Base-by-base conservation (phyloP, 2,329 filamentous ascomycete genomes). In the Calonectria pauciramosa region DNA sequence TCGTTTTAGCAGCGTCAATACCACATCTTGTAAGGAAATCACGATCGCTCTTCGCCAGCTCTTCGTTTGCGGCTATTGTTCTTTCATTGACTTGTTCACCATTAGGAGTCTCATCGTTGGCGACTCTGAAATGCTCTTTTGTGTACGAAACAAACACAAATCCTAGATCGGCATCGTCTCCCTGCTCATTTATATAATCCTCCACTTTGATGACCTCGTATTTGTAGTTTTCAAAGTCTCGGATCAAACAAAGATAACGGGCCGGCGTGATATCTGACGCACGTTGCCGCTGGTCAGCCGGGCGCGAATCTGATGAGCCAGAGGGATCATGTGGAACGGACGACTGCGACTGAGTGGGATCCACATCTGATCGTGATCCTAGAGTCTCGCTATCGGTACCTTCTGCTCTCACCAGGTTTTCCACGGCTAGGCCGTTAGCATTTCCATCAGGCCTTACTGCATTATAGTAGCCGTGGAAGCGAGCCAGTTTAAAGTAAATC, bases 131-230 rank as follows among this genome's bases (percentile, higher is more conserved):
- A 56, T 88, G 86, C 59, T 82, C 80, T 8, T 82, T 80, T 0
- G 86, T 87, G 71, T 87, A 88, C 0, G 84, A 85, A 16, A 87
- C 78, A 66, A 88, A 86, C 5, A 87, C 76, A 51, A 87, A 87
- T 18, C 80, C 81, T 6, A 84, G 75, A 20, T 80, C 75, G 1
- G 72, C 67, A 23, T 82, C 54, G 30, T 77, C 78, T 10, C 77
- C 80, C 44, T 80, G 65, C 34, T 79, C 28, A 28, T 65, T n/a
- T 9, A 80, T 71, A 67, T 76, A 82, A 26, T 81, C 77, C 0
- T 72, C 76, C 23, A 83, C 81, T n/a, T 78, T 77, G 51, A 80
- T 56, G 0, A 76, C 81, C 38, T 80, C 76, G 23, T 75, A 78
- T 2, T 30, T 26, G 1, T 71, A 68, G 3, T 63, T 28, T 10